A percentile compares a stretch with the other conserved stretches of the same genome.
Conservation (phyloP, 176 grass and related monocot species). For the Rhynchospora pubera region DNA sequence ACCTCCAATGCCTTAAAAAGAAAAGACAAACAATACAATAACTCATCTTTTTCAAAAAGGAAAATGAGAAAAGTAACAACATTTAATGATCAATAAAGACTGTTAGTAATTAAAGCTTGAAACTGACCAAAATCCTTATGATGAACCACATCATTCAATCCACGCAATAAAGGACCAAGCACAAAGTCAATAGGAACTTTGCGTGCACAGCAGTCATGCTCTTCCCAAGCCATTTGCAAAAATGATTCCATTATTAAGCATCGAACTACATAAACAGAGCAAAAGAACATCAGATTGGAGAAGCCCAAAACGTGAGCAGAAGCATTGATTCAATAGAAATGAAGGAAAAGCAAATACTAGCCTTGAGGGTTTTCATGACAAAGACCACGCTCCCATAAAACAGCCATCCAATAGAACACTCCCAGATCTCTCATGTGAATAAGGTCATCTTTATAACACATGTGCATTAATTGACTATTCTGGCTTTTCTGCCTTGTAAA, state of each 20-base stretch:
- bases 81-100: not conserved
- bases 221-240: constrained; percentile 64
- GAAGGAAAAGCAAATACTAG: constrained; percentile 5
- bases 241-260: constrained; percentile 88
- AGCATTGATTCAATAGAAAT: constrained; percentile 12
- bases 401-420: constrained; percentile 73
- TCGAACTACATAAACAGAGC: constrained; percentile 50
- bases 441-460: constrained; percentile 33
- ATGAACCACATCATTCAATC: constrained; percentile 82
- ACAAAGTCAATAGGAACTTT: constrained; percentile 67
- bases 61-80: not conserved
- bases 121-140: constrained; percentile 97
- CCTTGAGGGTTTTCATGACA: constrained; percentile 96
- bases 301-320: constrained; percentile 13
- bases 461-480: constrained; percentile 10
- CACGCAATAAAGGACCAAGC: constrained; percentile 65
- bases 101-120: constrained; percentile 21
- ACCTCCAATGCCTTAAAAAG: constrained; percentile 50
- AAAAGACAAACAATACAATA: constrained; percentile 9
- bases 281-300: constrained; percentile 14
- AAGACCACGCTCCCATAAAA: constrained; percentile 92
- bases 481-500: constrained; percentile 40
- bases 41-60: constrained; percentile 5
- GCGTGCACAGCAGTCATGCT: constrained; percentile 30
- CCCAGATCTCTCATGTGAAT: constrained; percentile 66